Evolutionary conservation across 495 filamentous ascomycete genomes (phyloP), one percentile per base, ranked within the genome.

Genomic region (Monascus purpureus): DNA sequence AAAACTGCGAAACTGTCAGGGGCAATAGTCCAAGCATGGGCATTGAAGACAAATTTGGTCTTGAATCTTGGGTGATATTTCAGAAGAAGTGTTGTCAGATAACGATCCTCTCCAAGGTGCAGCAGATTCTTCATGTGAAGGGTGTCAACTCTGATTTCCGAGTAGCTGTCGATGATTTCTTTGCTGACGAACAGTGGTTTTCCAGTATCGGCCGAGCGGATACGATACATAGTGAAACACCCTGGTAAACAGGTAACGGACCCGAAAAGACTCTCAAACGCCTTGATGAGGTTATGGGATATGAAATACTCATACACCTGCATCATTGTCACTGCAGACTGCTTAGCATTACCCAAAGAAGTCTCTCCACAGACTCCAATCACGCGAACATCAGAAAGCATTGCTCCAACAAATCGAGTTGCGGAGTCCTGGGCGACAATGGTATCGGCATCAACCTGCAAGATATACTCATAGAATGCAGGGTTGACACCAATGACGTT

Each of bases 291-390:
- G 52, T 97, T 92, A 67, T 97, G 90, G 33, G 92, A 96, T 39
- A 97, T 97, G 61, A 87, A 97, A 67, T 97, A 93, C 59, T 97
- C 90, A 66, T 97, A 97, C 12, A 97, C 90, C 56, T 97, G 90
- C 39, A 99, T 96, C 87, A 96, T 96, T 19, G 90, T 99, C 38
- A 90, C 70, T 41, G 86, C 82, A 9, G 87, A 93, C 11, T 80
- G 69, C 55, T 94, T 93, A 31, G 85, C 82, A 47, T 99, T 99
- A 30, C 80, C 82, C 16, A 99, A 65, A 7, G 80, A 77, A 0
- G 90, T 99, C 55, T 99, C 90, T 46, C 90, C 90, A 50, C 92
- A 99, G 31, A 90, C 73, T 42, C 80, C 90, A 47, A 94, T 84
- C 13, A 96, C 67, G 28, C 84, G 77, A 9, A 86, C 93, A 52